A percentile compares a stretch with the other conserved stretches of the same genome.
Conservation (phyloP, 495 filamentous ascomycete species). For the Xylaria intraflava region DNA sequence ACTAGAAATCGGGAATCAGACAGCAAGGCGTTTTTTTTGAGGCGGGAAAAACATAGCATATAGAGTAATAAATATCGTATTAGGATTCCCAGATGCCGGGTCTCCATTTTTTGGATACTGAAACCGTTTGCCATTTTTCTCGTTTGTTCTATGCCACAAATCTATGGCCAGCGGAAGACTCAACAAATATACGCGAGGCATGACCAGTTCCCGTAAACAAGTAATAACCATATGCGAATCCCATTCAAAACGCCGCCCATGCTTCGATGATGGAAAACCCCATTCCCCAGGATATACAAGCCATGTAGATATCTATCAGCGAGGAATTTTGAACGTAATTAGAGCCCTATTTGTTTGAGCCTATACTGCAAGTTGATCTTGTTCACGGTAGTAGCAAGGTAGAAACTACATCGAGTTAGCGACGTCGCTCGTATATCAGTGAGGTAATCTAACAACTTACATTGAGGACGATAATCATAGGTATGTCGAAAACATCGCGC, state of each 20-base stretch:
- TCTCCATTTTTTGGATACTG: neutral
- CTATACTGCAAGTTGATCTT: conserved; percentile 44
- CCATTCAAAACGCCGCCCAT: conserved; percentile 32
- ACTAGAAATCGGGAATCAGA: neutral
- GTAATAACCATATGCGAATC: conserved; percentile 21
- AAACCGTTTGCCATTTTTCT: conserved; percentile 2
- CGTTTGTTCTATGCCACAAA: conserved; percentile 21
- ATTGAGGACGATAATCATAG: conserved; percentile 96
- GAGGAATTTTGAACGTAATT: conserved; percentile 3
- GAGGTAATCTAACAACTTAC: conserved; percentile 50
- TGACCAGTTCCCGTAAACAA: conserved; percentile 22
- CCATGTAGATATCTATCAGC: conserved; percentile 8
- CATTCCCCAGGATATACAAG: conserved; percentile 6
- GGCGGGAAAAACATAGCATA: neutral
- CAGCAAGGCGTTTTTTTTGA: conserved; percentile 4
- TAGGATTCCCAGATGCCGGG: neutral
- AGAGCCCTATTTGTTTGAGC: neutral
- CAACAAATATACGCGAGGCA: conserved; percentile 17
- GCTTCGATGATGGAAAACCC: conserved; percentile 15
- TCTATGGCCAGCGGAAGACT: conserved; percentile 15
- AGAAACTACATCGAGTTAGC: conserved; percentile 38
- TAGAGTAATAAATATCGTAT: conserved; percentile 1
- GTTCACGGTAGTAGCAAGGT: conserved; percentile 44
- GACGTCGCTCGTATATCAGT: neutral
- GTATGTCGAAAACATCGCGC: conserved; percentile 95